Evolutionary conservation across 805 yeast genomes (phyloP), one percentile per base, ranked within the genome.

Genomic region (Yamadazyma philogaea): DNA sequence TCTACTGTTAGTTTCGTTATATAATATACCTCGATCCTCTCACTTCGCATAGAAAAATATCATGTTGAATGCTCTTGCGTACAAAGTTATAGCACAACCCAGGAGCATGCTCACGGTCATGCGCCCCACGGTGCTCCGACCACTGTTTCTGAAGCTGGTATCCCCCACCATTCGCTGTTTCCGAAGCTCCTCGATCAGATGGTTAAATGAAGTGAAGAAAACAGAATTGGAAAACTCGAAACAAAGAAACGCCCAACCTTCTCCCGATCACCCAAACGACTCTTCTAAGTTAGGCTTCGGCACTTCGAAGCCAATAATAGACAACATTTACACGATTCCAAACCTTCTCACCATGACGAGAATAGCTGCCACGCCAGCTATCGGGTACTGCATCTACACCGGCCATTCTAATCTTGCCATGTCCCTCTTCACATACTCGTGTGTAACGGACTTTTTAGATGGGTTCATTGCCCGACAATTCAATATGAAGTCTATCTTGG

Each of bases 401-500:
- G 80, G 83, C 12, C 75, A 87, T 21, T 67, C 84, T 2, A 62
- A 72, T 10, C 66, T 75, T 36, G 96, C 98, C 0, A 65, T 87
- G 34, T 75, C 79, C 1, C 56, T 93, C 8, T 91, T 93, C 61
- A 72, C 80, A 0, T 89, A 88, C 55, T 89, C 97, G 0, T 84
- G 97, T 49, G 60, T 89, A 3, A 91, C 99, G 0, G 99, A 93
- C 60, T 83, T 87, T 49, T 64, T 90, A 17, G 99, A 93, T 61
- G 99, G 99, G 0, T 86, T 65, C 55, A 79, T 95, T 48, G 99
- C 99, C 4, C 72, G 99, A 42, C 76, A 65, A 46, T 91, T 63
- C 68, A 81, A 87, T 43, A 69, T 84, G 74, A 77, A 80, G 54
- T 81, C 96, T 1, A 82, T 86, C 1, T 77, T 89, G 6, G 99